Base-by-base conservation (phyloP, 768 basidiomycete species). In the Tylopilus felleus region DNA sequence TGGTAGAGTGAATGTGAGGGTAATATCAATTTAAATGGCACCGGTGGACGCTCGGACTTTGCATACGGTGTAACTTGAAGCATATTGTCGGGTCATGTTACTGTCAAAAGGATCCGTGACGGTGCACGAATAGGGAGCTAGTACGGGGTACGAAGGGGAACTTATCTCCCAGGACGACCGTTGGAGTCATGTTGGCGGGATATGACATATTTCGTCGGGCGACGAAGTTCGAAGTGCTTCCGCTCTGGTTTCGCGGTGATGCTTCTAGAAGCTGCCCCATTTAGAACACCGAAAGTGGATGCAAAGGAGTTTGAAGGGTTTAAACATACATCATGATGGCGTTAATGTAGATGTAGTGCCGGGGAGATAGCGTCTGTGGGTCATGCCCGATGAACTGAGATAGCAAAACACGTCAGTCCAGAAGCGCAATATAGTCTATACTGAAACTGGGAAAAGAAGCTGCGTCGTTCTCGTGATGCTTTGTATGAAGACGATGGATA, bases 371-470 rank as follows among this genome's bases (percentile, higher is more conserved):
- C 3, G 47, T 22, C 39, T 51, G 41, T 43, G 35, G 29, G 19
- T 49, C 12, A 33, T 33, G 31, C 22, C 27, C 5, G 22, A 35
- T 25, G 40, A 43, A 10, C 40, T 54, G 13, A 13, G 10, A 22
- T 38, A 43, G 21, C 22, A 19, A 23, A 13, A 13, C 45, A 51
- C 45, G 21, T 39, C 29, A 31, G 16, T 39, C 27, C 16, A 14
- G 23, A 22, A 31, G 39, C 13, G 21, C 6, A 5, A 19, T 35
- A 44, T 35, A 44, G 42, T 21, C 14, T 51, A 19, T 17, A 8
- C 36, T 51, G 58, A 60, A 58, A 40, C 51, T 22, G 40, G 29
- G 10, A 29, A 29, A 29, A 29, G 29, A 29, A 29, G 29, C 6
- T 6, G 29, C 5, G 29, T 6, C 10, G 10, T 29, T 29, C 29